phyloP scores from a whole-genome alignment of 768 basidiomycete species.

The Suillus brevipes region DNA sequence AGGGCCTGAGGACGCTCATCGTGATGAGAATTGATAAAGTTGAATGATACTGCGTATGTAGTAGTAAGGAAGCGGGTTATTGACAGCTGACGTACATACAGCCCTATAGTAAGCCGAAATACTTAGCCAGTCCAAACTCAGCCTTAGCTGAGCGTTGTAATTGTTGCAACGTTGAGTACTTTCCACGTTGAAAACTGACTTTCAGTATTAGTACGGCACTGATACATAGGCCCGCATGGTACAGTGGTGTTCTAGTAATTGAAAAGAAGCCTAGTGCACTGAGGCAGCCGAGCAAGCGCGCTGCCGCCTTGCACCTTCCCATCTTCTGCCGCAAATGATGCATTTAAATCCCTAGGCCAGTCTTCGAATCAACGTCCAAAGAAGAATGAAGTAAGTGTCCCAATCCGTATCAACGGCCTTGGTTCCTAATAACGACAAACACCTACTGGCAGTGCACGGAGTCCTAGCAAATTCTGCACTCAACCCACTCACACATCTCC shows the following conservation, averaged over 20 bases:
- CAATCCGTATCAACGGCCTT: constrained; percentile 13
- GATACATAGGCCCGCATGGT: background rate
- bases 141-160: too few relatives aligned
- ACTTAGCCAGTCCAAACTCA: background rate
- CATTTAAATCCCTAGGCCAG: background rate
- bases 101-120: too few relatives aligned
- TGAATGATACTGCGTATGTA: background rate
- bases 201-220: background rate
- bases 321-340: background rate
- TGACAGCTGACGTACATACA: background rate
- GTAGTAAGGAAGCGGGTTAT: background rate
- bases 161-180: too few relatives aligned
- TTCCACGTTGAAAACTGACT: background rate
- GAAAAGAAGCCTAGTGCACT: background rate
- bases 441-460: constrained; percentile 27
- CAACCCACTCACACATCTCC: constrained; percentile 6
- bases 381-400: background rate
- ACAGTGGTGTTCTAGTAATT: background rate
- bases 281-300: background rate
- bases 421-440: constrained; percentile 34
- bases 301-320: background rate
- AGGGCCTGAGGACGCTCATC: constrained; percentile 90
- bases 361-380: background rate
- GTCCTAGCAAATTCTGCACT: constrained; percentile 16
- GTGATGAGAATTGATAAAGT: constrained; percentile 14